Base-by-base conservation (phyloP, 345 rosid genomes). In the Populus simonii region DNA sequence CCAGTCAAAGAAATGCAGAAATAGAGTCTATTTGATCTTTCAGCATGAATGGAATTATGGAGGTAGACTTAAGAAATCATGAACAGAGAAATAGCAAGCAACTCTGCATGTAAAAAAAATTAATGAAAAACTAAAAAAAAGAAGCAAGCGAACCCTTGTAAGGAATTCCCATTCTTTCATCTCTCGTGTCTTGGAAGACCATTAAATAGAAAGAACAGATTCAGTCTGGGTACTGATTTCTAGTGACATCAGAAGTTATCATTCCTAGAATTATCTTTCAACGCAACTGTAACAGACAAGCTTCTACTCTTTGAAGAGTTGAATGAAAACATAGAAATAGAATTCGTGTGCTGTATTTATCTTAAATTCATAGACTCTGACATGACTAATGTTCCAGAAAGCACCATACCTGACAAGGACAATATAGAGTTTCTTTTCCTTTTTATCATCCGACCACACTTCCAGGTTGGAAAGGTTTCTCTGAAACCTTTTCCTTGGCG, bases 401-500 rank as follows among this genome's bases (percentile, higher is more conserved):
- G 59, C 35, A 36, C 66, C 18, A 69, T 82, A 95, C 99, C 99
- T 95, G 82, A 95, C 87, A 74, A 95, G 97, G 74, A 93, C 93
- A 85, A 95, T 80, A 57, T 95, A 95, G 43, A 95, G 93, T 76
- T 89, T 93, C 80, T 93, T 95, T 78, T 90, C 99, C 81, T 91
- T 91, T 62, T 93, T 93, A 84, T 93, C 99, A 72, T 93, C 99
- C 3, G 96, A 95, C 99, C 98, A 95, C n/a, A 90, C 81, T 79
- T 95, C 98, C 51, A 91, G 72, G 86, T 85, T 91, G 65, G 99
- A 95, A n/a, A 68, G 75, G 85, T 89, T 90, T 33, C 94, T 81
- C 79, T 93, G 94, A 39, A 89, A 86, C 35, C 27, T 82, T 85
- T 68, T 84, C 83, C 70, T 81, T n/a, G 98, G 96, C 38, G 98